Conservation (phyloP, 345 rosid species). For the Anacardium occidentale region DNA sequence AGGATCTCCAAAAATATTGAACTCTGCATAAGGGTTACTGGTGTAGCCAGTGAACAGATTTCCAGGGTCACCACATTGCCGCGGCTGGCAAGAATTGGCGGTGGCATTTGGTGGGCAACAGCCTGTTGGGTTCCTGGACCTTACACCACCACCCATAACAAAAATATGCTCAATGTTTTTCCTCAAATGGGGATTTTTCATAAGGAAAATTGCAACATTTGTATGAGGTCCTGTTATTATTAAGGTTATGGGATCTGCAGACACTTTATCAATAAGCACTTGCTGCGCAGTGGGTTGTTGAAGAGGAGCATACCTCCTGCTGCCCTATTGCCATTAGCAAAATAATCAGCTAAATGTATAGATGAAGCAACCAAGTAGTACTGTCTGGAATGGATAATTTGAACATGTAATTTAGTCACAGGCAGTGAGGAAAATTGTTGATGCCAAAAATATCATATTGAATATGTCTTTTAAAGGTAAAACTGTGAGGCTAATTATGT, state of each 20-base stretch:
- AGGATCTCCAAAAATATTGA: constrained; percentile 27
- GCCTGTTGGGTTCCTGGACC: neutral
- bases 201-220: constrained; percentile 25
- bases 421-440: neutral
- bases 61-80: constrained; percentile 8
- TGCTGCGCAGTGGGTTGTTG: constrained; percentile 24
- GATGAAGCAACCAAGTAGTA: too few species aligned
- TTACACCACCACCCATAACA: constrained; percentile 29
- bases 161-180: constrained; percentile 29
- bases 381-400: neutral
- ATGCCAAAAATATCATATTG: too few species aligned
- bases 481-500: too few species aligned
- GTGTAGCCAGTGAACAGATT: constrained; percentile 6
- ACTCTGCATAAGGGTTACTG: constrained; percentile 32
- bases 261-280: constrained; percentile 19
- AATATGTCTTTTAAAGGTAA: too few species aligned
- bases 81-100: neutral
- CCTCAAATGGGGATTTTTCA: constrained; percentile 31
- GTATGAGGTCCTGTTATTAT: constrained; percentile 25
- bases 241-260: constrained; percentile 26
- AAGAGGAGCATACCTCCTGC: constrained; percentile 29
- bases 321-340: constrained; percentile 11
- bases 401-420: too few species aligned
- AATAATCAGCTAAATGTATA: neutral
- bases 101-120: neutral